phyloP scores from a whole-genome alignment of 163 green algal genomes.

The Scenedesmus sp. region DNA sequence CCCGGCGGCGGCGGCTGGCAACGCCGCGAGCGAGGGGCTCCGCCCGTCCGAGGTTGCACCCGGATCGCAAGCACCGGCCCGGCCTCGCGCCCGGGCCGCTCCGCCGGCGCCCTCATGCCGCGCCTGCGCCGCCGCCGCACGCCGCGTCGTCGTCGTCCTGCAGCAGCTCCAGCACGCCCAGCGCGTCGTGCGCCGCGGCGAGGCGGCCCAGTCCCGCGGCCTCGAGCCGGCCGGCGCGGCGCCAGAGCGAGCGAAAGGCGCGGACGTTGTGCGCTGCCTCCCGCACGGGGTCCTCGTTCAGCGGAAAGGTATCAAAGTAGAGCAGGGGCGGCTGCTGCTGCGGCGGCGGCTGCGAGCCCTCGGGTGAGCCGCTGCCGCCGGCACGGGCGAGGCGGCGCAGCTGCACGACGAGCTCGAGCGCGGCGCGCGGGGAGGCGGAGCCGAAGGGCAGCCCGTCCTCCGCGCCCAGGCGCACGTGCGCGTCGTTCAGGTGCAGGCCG shows the following conservation, averaged over 20 bases:
- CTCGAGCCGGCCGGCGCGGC: constrained; percentile 10
- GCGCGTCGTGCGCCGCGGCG: constrained; percentile 47
- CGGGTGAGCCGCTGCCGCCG: no score
- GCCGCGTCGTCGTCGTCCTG: constrained; percentile 24
- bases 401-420: constrained; percentile 70
- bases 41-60: no score
- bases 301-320: constrained; percentile 76
- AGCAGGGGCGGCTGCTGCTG: no score
- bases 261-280: constrained; percentile 65
- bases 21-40: no score
- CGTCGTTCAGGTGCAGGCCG: constrained; percentile 73
- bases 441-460: constrained; percentile 74
- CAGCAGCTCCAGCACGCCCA: constrained; percentile 55
- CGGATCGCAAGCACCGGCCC: no score
- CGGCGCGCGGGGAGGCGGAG: constrained; percentile 44
- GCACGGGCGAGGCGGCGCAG: constrained; percentile 52
- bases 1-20: no score
- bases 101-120: no score
- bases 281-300: constrained; percentile 68
- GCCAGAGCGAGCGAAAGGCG: constrained; percentile 27
- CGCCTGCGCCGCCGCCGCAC: no score
- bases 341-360: no score
- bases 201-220: constrained; percentile 42
- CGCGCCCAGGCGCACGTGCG: constrained; percentile 60
- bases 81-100: no score